A percentile compares a stretch with the other conserved stretches of the same genome.
Evolutionary conservation across 495 filamentous ascomycete species (phyloP).

Genomic region (Tuber brumale): DNA sequence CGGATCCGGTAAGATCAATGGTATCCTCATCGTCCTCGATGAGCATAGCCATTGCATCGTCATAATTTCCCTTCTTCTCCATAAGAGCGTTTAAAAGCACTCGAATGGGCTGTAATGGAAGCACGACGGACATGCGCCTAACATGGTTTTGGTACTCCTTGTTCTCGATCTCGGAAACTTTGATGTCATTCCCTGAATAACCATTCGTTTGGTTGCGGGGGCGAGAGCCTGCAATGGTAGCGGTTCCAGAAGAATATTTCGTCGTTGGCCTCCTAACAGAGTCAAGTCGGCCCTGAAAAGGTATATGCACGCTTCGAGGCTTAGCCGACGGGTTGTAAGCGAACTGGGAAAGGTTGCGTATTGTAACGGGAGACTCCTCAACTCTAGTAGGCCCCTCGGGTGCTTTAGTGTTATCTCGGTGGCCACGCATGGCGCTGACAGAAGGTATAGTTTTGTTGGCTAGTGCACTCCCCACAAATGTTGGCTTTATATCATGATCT

Average conservation of each 20-base stretch:
- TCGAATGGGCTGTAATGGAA: conserved; percentile 50
- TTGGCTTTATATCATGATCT: conserved; percentile 60
- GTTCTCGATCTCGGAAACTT: conserved; percentile 55
- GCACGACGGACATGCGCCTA: conserved; percentile 50
- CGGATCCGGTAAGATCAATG: conserved; percentile 43
- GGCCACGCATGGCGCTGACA: conserved; percentile 34
- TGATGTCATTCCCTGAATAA: conserved; percentile 47
- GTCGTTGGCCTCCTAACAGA: conserved; percentile 32
- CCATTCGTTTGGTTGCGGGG: conserved; percentile 48
- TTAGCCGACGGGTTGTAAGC: conserved; percentile 21
- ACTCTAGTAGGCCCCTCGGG: conserved; percentile 13
- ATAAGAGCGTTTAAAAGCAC: conserved; percentile 52
- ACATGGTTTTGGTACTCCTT: conserved; percentile 52
- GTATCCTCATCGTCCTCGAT: conserved; percentile 35
- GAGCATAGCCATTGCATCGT: conserved; percentile 55
- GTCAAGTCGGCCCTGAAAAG: conserved; percentile 39
- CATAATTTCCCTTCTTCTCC: conserved; percentile 51
- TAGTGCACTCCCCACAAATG: conserved; percentile 25
- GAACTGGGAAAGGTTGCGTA: conserved; percentile 13
- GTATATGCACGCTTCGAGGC: conserved; percentile 9
- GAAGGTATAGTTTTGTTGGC: conserved; percentile 26
- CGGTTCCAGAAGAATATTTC: conserved; percentile 28
- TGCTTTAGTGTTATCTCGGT: conserved; percentile 20
- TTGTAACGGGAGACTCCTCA: conserved; percentile 26
- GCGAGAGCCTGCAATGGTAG: conserved; percentile 27